Evolutionary conservation across 495 filamentous ascomycete genomes (phyloP).

Genomic region (Podospora pseudoanserina): DNA sequence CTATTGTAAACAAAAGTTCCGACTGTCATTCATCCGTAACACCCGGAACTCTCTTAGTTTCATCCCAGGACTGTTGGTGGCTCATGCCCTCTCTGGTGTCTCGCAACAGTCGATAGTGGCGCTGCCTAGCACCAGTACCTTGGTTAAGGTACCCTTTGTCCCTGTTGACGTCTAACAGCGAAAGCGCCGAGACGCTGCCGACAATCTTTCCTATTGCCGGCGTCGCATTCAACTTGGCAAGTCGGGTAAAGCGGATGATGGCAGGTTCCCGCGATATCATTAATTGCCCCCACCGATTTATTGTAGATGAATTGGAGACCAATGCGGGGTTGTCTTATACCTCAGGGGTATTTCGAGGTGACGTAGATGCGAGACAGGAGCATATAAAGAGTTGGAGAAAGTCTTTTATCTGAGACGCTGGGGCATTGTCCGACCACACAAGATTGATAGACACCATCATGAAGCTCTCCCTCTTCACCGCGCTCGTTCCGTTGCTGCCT

Average conservation of each 20-base stretch:
- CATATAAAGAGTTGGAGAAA: neutral
- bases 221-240: neutral
- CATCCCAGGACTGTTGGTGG: too few relatives aligned
- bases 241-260: constrained; percentile 9
- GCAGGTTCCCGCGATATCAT: neutral
- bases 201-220: neutral
- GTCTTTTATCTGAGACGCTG: neutral
- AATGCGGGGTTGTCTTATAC: neutral
- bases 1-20: too few relatives aligned
- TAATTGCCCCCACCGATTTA: neutral
- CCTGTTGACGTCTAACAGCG: neutral
- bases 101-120: neutral
- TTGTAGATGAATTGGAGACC: neutral
- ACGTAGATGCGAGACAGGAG: neutral
- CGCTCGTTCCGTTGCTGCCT: neutral
- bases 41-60: too few relatives aligned
- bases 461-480: neutral
- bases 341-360: neutral
- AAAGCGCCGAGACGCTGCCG: neutral
- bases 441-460: neutral
- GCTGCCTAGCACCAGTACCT: neutral
- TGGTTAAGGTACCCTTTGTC: neutral
- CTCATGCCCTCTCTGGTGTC: too few relatives aligned
- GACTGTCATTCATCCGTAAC: too few relatives aligned
- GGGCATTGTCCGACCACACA: neutral